Conservation (phyloP, 352 stramenopile species). For the Poterioochromonas sp. region DNA sequence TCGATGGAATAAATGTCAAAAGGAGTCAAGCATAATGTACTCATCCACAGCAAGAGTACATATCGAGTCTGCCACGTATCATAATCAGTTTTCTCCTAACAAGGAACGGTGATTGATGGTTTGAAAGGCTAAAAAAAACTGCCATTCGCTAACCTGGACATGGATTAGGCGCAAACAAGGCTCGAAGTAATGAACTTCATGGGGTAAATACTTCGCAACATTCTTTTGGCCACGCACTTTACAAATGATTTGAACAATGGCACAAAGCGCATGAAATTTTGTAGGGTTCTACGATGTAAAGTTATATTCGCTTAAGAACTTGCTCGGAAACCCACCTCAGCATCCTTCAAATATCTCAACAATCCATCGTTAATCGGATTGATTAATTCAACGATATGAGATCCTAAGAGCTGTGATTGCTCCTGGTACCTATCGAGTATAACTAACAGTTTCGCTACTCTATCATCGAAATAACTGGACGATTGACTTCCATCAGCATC, state of each 20-base stretch:
- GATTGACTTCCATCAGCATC: neutral
- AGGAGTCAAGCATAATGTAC: constrained; percentile 90
- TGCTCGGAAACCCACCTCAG: constrained; percentile 6
- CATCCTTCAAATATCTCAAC: neutral
- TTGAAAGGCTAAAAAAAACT: constrained; percentile 14
- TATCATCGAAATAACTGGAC: neutral
- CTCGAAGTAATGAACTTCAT: constrained; percentile 90
- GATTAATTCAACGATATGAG: neutral
- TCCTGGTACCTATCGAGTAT: constrained; percentile 10
- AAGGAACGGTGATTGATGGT: constrained; percentile 6
- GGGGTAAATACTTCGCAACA: constrained; percentile 85
- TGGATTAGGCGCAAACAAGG: constrained; percentile 64
- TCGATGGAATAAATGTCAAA: constrained; percentile 94
- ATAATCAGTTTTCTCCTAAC: constrained; percentile 65
- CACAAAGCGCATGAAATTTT: constrained; percentile 67
- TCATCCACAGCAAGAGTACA: constrained; percentile 88
- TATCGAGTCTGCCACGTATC: constrained; percentile 71
- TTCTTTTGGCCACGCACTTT: constrained; percentile 89
- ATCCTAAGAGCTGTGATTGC: neutral
- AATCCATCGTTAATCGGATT: neutral
- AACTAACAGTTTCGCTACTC: neutral
- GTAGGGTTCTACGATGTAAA: constrained; percentile 1
- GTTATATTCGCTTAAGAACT: constrained; percentile 21
- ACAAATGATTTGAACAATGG: constrained; percentile 86
- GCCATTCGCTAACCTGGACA: constrained; percentile 31